Percentiles rank a stretch among this genome's conserved stretches.
Evolutionary conservation across 495 filamentous ascomycete species (phyloP).

Genomic region (Xylaria venustula): DNA sequence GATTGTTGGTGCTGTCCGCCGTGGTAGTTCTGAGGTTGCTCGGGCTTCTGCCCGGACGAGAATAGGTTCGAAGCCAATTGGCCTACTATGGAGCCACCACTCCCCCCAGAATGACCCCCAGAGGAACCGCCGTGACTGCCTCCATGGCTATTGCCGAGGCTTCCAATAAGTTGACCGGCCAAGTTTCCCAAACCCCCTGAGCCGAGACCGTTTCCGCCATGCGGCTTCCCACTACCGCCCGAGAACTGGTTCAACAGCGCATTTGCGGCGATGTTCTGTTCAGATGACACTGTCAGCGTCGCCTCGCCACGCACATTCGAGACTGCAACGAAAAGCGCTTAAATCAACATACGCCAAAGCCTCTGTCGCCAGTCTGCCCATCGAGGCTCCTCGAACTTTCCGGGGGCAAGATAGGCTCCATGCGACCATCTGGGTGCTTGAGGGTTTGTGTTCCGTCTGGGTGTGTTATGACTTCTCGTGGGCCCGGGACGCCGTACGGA

Average conservation of each 20-base stretch:
- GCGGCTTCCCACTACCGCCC: slow-evolving; percentile 26
- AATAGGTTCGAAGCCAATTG: slow-evolving; percentile 48
- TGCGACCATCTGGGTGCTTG: slow-evolving; percentile 47
- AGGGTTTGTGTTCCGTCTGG: slow-evolving; percentile 52
- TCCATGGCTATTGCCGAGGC: slow-evolving; percentile 28
- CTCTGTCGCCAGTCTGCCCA: slow-evolving; percentile 39
- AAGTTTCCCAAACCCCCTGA: slow-evolving; percentile 36
- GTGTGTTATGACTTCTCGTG: slow-evolving; percentile 49
- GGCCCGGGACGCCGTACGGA: slow-evolving; percentile 50
- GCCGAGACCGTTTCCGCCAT: slow-evolving; percentile 26
- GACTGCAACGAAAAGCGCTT: background rate
- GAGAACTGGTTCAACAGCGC: slow-evolving; percentile 28
- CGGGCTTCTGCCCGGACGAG: slow-evolving; percentile 38
- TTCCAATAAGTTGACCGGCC: slow-evolving; percentile 36
- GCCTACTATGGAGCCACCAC: slow-evolving; percentile 42
- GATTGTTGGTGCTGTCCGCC: slow-evolving; percentile 30
- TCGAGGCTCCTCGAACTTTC: slow-evolving; percentile 37
- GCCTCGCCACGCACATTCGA: slow-evolving; percentile 1
- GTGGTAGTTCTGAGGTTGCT: slow-evolving; percentile 36
- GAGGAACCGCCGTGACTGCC: slow-evolving; percentile 25
- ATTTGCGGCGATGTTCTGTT: slow-evolving; percentile 32
- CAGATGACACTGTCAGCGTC: slow-evolving; percentile 8
- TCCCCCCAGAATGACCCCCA: slow-evolving; percentile 27
- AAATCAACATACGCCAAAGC: slow-evolving; percentile 42
- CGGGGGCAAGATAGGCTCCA: slow-evolving; percentile 45